These are phyloP conservation scores for Hypoxylon subgilvum DNA, from an alignment of 495 filamentous ascomycete genomes.

Conservation along the genomic window DNA sequence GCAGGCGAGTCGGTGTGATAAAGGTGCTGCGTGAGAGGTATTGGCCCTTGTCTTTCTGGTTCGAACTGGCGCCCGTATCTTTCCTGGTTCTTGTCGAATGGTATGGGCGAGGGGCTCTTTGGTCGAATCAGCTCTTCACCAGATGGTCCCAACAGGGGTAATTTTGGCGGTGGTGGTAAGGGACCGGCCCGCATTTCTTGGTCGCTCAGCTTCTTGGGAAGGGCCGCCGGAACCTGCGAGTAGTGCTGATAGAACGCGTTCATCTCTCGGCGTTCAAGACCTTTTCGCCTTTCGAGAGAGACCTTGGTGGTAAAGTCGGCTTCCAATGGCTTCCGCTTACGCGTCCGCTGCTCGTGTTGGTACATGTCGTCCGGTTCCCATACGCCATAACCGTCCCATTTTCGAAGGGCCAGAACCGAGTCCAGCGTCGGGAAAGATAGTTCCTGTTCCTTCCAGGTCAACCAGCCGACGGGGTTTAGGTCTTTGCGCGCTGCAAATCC, in stretches of 20 bases:
- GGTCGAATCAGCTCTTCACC: background rate
- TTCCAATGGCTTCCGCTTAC: constrained; percentile 1
- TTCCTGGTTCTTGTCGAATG: background rate
- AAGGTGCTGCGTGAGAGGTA: constrained; percentile 9
- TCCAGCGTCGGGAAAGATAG: constrained; percentile 27
- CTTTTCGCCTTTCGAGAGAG: constrained; percentile 20
- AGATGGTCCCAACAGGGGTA: background rate
- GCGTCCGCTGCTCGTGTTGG: constrained; percentile 10
- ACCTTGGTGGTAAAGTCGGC: constrained; percentile 21
- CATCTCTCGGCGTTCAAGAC: constrained; percentile 2
- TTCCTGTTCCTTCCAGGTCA: constrained; percentile 31
- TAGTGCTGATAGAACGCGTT: constrained; percentile 9
- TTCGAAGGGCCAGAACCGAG: background rate
- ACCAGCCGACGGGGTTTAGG: constrained; percentile 1
- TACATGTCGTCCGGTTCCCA: constrained; percentile 30
- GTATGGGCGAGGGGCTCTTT: background rate
- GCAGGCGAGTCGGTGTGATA: constrained; percentile 16
- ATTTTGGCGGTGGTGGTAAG: background rate
- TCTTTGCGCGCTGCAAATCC: background rate
- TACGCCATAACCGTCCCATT: background rate
- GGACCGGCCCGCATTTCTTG: constrained; percentile 28
- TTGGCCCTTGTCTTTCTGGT: background rate
- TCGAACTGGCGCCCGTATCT: background rate
- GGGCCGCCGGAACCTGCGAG: background rate
- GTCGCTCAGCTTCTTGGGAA: constrained; percentile 13